Percentiles rank a stretch among this genome's conserved stretches.
phyloP scores from a whole-genome alignment of 2,329 filamentous ascomycete species.

The Trichoderma hamatum region DNA sequence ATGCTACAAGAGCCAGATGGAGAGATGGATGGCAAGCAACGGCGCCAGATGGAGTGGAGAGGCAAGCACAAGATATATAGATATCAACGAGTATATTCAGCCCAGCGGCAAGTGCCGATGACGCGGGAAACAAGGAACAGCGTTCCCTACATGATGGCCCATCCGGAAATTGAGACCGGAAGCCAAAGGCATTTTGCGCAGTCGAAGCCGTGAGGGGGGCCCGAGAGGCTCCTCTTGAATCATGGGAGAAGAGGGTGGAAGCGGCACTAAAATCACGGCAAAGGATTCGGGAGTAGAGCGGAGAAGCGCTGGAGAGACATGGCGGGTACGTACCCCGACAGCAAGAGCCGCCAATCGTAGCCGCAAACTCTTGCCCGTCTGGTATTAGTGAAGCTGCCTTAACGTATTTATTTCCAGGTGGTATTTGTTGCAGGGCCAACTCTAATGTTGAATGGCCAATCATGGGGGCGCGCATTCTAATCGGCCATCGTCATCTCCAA shows the following conservation, averaged over 20 bases:
- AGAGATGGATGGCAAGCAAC: background rate
- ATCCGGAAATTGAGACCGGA: slow-evolving; percentile 12
- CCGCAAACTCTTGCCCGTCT: slow-evolving; percentile 6
- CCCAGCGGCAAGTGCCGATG: slow-evolving; percentile 6
- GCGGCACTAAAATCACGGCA: slow-evolving; percentile 27
- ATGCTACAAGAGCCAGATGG: background rate
- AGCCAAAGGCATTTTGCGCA: background rate
- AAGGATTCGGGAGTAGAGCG: slow-evolving; percentile 22
- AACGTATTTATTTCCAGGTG: background rate
- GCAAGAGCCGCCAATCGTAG: background rate
- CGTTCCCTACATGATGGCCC: slow-evolving; percentile 1
- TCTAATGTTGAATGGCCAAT: background rate
- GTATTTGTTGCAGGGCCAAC: background rate
- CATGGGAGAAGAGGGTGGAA: slow-evolving; percentile 1
- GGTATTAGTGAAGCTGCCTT: background rate
- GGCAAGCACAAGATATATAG: slow-evolving; percentile 1
- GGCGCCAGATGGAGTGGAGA: background rate
- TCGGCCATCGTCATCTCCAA: background rate
- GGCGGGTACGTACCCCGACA: background rate
- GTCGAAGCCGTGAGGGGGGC: slow-evolving; percentile 10
- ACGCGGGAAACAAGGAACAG: background rate
- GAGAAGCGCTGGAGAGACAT: background rate
- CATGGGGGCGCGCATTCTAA: background rate
- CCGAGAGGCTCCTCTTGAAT: slow-evolving; percentile 1
- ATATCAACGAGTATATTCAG: background rate